Base-by-base conservation (phyloP, 2,329 filamentous ascomycete species). In the Paracorniculantispora psalliotae region DNA sequence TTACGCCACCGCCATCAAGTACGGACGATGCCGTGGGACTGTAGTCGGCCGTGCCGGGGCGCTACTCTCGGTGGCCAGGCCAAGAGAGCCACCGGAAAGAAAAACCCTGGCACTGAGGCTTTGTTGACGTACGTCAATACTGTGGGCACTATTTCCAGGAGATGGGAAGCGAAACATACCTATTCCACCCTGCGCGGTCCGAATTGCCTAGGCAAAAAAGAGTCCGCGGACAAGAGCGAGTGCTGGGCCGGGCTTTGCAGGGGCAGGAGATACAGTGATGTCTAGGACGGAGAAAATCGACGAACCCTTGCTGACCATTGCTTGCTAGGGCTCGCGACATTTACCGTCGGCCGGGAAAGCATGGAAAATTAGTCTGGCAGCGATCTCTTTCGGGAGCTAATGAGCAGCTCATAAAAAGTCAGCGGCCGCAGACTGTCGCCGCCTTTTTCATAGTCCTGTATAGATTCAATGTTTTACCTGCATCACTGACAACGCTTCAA, bases 301-400 rank as follows among this genome's bases (percentile, higher is more conserved):
- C n/a, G 12, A 19, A 43, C 37, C 51, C 26, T 46, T 43, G 43
- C 43, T 26, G 43, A 13, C 12, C 6, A 13, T 35, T 30, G 19
- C n/a, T n/a, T 44, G n/a, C n/a, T 44, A 23, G 28, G 21, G 19
- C 21, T 44, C 26, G n/a, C 37, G 56, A 44, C 26, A 52, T 44
- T 58, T 51, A 35, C 37, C 56, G 56, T 43, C 56, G 10, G 46
- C 4, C 48, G 47, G 37, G 30, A 43, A 28, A 46, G 25, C 41
- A 57, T 8, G 46, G 33, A 57, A 58, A 46, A 17, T 25, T 37
- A 37, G 33, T 26, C 28, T 46, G n/a, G 21, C 19, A 15, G 13
- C 13, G 46, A 28, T 28, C 17, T 26, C 39, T 50, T 28, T 15
- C 28, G 6, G 6, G 7, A 35, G 19, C 47, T 50, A 35, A 35